These are phyloP conservation scores for Apostasia shenzhenica DNA, from an alignment of 106 monocot genomes.

Conservation along the genomic window DNA sequence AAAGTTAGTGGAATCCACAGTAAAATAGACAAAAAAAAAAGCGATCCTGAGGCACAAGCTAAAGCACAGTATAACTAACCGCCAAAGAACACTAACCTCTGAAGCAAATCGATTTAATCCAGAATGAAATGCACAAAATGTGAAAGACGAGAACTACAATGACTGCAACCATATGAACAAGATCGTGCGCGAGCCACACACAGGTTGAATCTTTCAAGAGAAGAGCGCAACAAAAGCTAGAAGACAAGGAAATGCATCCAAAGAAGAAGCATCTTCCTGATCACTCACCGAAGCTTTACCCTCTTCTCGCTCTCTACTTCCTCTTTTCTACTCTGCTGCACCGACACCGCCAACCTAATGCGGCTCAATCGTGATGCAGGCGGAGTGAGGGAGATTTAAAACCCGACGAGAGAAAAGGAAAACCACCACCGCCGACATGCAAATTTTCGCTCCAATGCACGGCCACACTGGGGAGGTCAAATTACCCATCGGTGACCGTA, in stretches of 20 bases:
- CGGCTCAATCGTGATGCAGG: not conserved
- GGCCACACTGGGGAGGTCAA: no score
- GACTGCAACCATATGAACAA: not conserved
- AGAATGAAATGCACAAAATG: no score
- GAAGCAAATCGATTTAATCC: no score
- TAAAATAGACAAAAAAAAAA: no score
- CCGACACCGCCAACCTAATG: not conserved
- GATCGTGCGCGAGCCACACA: not conserved
- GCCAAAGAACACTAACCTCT: no score
- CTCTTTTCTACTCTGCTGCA: not conserved
- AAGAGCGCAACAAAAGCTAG: not conserved
- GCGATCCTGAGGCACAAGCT: no score
- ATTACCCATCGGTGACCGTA: not conserved
- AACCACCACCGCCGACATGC: no score
- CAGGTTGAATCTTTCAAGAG: not conserved
- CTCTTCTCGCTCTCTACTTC: not conserved
- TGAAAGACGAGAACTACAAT: not conserved
- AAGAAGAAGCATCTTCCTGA: no score
- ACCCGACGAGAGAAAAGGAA: not conserved
- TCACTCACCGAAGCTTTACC: not conserved
- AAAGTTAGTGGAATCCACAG: no score
- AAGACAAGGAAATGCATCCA: not conserved
- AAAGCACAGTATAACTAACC: no score
- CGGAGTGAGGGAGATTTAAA: not conserved
- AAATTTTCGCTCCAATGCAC: no score